A percentile compares a stretch with the other conserved stretches of the same genome.
phyloP scores from a whole-genome alignment of 2,329 filamentous ascomycete species.

The Colletotrichum trifolii region DNA sequence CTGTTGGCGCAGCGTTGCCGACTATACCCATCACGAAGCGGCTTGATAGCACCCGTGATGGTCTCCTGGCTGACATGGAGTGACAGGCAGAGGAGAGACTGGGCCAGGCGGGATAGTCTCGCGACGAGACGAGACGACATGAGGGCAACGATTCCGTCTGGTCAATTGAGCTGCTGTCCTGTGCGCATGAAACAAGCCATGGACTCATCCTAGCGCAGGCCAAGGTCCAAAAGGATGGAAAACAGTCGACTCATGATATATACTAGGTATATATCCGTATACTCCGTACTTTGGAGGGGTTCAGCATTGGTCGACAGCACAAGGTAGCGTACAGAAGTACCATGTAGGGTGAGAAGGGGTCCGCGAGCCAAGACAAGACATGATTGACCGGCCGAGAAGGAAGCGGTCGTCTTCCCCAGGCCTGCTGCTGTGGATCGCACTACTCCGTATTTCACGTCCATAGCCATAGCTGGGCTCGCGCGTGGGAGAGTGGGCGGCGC shows the following conservation, averaged over 20 bases:
- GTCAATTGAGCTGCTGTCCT: neutral
- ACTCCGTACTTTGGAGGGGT: no score
- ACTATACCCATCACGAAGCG: neutral
- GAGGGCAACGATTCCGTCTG: slow-evolving; percentile 3
- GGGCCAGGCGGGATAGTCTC: neutral
- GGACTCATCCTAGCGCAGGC: no score
- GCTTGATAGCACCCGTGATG: neutral
- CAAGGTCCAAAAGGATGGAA: no score
- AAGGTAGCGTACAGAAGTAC: neutral
- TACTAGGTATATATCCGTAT: no score
- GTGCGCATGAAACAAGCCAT: no score
- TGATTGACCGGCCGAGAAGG: slow-evolving; percentile 15
- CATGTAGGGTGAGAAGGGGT: neutral
- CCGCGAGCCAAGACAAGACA: slow-evolving; percentile 20
- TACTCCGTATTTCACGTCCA: neutral
- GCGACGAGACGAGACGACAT: neutral
- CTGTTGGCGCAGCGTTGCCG: slow-evolving; percentile 6
- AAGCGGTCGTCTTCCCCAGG: slow-evolving; percentile 20
- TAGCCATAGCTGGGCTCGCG: no score
- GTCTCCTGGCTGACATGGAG: neutral
- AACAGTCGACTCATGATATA: no score
- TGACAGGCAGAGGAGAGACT: neutral
- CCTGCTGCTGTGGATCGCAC: neutral
- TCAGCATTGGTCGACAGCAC: no score
- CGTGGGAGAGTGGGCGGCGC: slow-evolving; percentile 10